A percentile compares a stretch with the other conserved stretches of the same genome.
Evolutionary conservation across 2,329 filamentous ascomycete genomes (phyloP).

Genomic region (Fusarium sp.): DNA sequence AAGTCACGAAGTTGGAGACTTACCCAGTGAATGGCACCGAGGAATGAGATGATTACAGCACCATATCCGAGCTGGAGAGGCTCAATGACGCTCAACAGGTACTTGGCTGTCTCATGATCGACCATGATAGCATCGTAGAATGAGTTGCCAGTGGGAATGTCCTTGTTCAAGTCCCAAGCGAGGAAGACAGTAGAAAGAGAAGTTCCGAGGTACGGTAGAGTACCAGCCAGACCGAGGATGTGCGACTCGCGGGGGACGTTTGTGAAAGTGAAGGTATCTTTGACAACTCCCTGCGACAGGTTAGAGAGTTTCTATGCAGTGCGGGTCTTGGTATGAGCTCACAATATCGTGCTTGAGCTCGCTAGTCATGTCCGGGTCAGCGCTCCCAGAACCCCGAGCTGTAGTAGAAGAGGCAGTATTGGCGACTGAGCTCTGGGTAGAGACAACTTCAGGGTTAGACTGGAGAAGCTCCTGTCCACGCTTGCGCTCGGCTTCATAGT

Average conservation of each 20-base stretch:
- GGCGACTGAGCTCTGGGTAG: constrained; percentile 67
- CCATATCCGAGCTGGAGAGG: constrained; percentile 93
- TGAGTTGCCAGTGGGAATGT: constrained; percentile 70
- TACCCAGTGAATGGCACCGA: constrained; percentile 91
- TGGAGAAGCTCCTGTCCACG: constrained; percentile 68
- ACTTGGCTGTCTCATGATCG: constrained; percentile 76
- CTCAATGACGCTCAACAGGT: constrained; percentile 81
- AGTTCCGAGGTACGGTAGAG: constrained; percentile 87
- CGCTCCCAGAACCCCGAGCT: constrained; percentile 10
- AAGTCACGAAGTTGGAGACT: constrained; percentile 5
- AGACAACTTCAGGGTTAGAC: constrained; percentile 71
- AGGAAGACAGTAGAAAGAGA: constrained; percentile 86
- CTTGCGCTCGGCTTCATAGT: constrained; percentile 69
- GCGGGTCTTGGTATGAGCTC: constrained; percentile 48
- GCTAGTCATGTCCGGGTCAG: constrained; percentile 49
- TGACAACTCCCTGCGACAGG: constrained; percentile 68
- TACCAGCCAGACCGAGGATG: constrained; percentile 79
- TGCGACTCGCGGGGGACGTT: constrained; percentile 77
- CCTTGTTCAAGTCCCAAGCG: constrained; percentile 83
- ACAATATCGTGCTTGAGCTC: constrained; percentile 68
- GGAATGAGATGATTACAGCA: constrained; percentile 91
- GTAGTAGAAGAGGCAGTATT: constrained; percentile 59
- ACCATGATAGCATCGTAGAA: constrained; percentile 69
- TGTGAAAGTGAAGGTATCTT: constrained; percentile 75
- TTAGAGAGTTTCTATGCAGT: constrained; percentile 2